phyloP scores from a whole-genome alignment of 257 asterid species.

The Solanum raphanifolium region DNA sequence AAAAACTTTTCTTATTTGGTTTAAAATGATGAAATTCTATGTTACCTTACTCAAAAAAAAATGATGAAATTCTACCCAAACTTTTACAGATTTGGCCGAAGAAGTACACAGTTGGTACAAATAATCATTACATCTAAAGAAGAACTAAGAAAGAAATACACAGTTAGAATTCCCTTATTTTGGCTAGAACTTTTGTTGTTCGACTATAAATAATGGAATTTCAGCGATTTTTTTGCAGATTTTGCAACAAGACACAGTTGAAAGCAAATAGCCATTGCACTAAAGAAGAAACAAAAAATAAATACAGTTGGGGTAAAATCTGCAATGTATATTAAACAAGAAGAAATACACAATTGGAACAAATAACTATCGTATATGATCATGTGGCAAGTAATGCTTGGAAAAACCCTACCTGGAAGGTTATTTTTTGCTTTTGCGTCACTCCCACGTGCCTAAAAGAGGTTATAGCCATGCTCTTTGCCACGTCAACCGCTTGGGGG shows the following conservation, averaged over 20 bases:
- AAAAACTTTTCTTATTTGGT: background rate
- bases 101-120: background rate
- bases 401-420: background rate
- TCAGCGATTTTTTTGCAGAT: background rate
- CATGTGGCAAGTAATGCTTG: background rate
- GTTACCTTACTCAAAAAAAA: too few relatives aligned
- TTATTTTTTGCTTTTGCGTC: background rate
- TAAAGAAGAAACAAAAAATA: background rate
- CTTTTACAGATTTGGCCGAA: background rate
- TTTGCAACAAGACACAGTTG: background rate
- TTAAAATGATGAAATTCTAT: background rate
- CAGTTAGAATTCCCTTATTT: background rate
- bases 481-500: background rate
- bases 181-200: background rate
- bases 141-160: background rate
- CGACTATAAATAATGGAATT: background rate
- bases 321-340: background rate
- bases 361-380: background rate
- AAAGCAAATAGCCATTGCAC: background rate
- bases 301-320: background rate
- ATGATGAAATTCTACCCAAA: background rate
- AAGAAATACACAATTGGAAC: background rate
- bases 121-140: background rate
- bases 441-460: background rate
- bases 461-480: background rate